Evolutionary conservation across 257 asterid genomes (phyloP), one percentile per base, ranked within the genome.

Genomic region (Dorcoceras hygrometricum): DNA sequence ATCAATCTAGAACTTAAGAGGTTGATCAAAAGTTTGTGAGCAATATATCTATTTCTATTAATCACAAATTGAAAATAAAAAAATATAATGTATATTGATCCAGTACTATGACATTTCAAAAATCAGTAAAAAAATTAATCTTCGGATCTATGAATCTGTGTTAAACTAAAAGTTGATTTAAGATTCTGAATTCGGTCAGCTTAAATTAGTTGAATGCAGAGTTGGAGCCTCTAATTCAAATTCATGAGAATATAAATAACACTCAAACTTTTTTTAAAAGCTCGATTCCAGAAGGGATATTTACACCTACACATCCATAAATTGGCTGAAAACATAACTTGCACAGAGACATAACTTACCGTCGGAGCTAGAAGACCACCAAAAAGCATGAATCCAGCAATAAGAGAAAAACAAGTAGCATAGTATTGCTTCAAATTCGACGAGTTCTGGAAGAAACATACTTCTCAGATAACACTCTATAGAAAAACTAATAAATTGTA

Each of bases 291-390:
- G 53, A 14, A 0, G 6, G 8, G 1, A 16, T 46, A 16, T 16
- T 3, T 16, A 46, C 1, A 46, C 8, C 25, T 6, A 39, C 11
- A 2, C 31, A 69, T 7, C 48, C 62, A 28, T 56, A 14, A 63
- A 46, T 55, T 24, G 16, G 50, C 34, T 36, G 23, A 56, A 18
- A 69, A 23, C 57, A 32, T 6, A 22, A 63, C 20, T 32, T 39
- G 50, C 50, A 4, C 50, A 64, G 59, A 23, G 26, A 71, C 36
- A 19, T 29, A 80, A 76, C 98, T 86, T 82, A 93, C 97, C 56
- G 84, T 62, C 60, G 99, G 97, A 25, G 99, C 99, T 46, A 93
- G 81, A 65, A 93, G 94, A 78, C 99, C 96, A 22, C 99, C 99
- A 70, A 93, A 93, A 70, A 90, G 77, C 88, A 93, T 93, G 80